These are phyloP conservation scores for Ophiostoma fasciatum DNA, from an alignment of 2,329 filamentous ascomycete species.

Conservation along the genomic window DNA sequence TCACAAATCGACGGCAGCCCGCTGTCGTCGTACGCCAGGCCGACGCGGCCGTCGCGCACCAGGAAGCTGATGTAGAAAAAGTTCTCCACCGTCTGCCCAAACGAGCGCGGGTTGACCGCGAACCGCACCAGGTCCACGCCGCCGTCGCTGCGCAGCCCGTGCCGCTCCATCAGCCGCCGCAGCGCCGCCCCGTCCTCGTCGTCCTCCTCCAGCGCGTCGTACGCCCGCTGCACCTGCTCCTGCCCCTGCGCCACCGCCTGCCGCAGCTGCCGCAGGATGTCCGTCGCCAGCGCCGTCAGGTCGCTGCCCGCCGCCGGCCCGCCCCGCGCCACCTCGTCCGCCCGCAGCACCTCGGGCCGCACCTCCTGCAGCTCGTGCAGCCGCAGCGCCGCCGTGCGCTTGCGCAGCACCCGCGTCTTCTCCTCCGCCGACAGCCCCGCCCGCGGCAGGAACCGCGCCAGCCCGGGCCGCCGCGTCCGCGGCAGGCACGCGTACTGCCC, in stretches of 20 bases:
- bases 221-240: conserved; percentile 23
- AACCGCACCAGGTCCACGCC: conserved; percentile 75
- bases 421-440: conserved; percentile 85
- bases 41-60: conserved; percentile 69
- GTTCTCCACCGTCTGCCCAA: conserved; percentile 92
- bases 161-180: conserved; percentile 35
- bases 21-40: conserved; percentile 57
- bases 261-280: conserved; percentile 51
- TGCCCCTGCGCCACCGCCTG: conserved; percentile 32
- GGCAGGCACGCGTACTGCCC: conserved; percentile 65
- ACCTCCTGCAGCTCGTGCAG: conserved; percentile 55
- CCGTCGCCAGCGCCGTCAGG: conserved; percentile 56
- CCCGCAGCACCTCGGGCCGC: conserved; percentile 61
- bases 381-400: conserved; percentile 56
- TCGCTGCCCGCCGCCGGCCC: conserved; percentile 39
- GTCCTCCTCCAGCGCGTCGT: conserved; percentile 22
- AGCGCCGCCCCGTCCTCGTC: conserved; percentile 22
- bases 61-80: conserved; percentile 94
- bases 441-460: conserved; percentile 63
- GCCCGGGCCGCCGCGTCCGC: conserved; percentile 55
- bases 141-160: conserved; percentile 51
- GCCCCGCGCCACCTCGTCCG: conserved; percentile 63
- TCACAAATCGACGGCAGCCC: conserved; percentile 68
- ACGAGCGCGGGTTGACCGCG: conserved; percentile 77
- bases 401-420: conserved; percentile 53